Evolutionary conservation across 371 early-diverging fungal species (phyloP), one percentile per base, ranked within the genome.

Genomic region (Mucor irregularis): DNA sequence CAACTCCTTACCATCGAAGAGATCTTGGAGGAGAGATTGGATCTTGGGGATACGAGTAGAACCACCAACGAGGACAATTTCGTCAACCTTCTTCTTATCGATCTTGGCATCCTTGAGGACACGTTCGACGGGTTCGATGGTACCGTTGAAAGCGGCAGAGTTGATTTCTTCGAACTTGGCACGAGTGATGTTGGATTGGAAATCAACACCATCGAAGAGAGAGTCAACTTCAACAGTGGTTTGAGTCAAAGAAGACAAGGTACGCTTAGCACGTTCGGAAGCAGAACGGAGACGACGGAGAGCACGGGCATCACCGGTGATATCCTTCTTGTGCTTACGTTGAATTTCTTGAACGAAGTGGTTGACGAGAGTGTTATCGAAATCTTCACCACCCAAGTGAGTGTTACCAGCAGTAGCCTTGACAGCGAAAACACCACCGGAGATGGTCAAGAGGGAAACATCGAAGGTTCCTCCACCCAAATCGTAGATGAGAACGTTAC

Each of bases 41-140:
- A 99, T 93, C 90, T 96, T 98, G 85, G 99, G 99, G 79, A 99
- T 99, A 90, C 99, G 98, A 61, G 99, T 98, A 69, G 98, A 97
- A 69, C 99, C 99, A 79, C 99, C 99, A 63, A 99, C 99, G 35
- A 99, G 83, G 64, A 99, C 96, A 68, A 99, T 95, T 69, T 98
- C 96, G 68, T 96, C 80, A 64, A 99, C 92, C 52, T 82, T 65
- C 66, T 81, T 67, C 88, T 98, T 98, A 78, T 92, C 93, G 64
- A 93, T 84, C 91, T 94, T 88, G 70, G 95, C 85, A 85, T 96
- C 95, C 76, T 89, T 87, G 63, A 94, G 89, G 51, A 90, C 92
- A 50, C 85, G 76, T 33, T 87, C 86, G 51, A 90, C 91, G 61
- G 87, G 95, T 40, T 92, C 92, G 54, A 95, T 68, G 58, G 95